phyloP scores from a whole-genome alignment of 805 yeast species.

The Candida easanensis region DNA sequence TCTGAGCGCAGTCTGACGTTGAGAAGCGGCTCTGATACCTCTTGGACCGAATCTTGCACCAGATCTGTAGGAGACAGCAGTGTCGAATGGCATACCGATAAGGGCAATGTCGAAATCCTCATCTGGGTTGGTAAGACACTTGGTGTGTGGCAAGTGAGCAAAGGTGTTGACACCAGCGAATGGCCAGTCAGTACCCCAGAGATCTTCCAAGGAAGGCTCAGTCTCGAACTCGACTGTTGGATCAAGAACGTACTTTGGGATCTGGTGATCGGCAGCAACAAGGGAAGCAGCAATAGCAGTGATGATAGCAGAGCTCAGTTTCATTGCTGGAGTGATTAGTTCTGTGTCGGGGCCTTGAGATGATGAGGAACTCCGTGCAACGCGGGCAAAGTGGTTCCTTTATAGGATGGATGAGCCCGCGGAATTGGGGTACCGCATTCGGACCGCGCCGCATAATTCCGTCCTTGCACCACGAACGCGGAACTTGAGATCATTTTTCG shows the following conservation, averaged over 20 bases:
- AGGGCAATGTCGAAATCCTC: slow-evolving; percentile 57
- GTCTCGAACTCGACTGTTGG: slow-evolving; percentile 16
- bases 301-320: slow-evolving; percentile 6
- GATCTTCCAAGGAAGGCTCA: slow-evolving; percentile 46
- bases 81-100: slow-evolving; percentile 54
- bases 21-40: slow-evolving; percentile 65
- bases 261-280: slow-evolving; percentile 11
- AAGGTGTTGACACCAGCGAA: slow-evolving; percentile 65
- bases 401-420: not conserved
- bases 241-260: slow-evolving; percentile 17
- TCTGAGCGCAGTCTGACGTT: slow-evolving; percentile 63
- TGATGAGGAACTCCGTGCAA: too few relatives aligned
- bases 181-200: slow-evolving; percentile 78
- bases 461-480: not conserved
- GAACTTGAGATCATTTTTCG: too few relatives aligned
- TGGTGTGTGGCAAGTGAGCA: slow-evolving; percentile 65
- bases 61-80: slow-evolving; percentile 49
- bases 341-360: not conserved
- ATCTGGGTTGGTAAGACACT: slow-evolving; percentile 52
- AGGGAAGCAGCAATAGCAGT: slow-evolving; percentile 13
- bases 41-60: slow-evolving; percentile 55
- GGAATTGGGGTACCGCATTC: slow-evolving; percentile 9
- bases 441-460: slow-evolving; percentile 8
- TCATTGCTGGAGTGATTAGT: slow-evolving; percentile 3
- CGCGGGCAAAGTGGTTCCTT: not conserved